Percentiles rank a stretch among this genome's conserved stretches.
Evolutionary conservation across 192 early-diverging fungal genomes (phyloP).

Genomic region (Coemansia sp.): DNA sequence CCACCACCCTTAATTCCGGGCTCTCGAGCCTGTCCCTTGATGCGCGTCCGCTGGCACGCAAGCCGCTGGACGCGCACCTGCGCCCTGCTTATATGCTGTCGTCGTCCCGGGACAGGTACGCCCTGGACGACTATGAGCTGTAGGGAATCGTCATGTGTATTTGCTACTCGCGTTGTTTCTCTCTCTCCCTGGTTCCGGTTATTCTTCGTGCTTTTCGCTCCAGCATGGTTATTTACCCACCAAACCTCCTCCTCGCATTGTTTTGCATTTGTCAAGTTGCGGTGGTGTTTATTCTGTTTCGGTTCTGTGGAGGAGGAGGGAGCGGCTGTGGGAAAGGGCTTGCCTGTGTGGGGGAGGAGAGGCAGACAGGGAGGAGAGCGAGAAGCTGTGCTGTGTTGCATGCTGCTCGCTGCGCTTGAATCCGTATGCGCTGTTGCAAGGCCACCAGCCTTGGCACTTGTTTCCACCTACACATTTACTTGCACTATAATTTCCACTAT

Average conservation of each 20-base stretch:
- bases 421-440: background rate
- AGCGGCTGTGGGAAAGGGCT: background rate
- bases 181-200: background rate
- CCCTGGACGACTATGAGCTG: conserved; percentile 38
- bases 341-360: no score
- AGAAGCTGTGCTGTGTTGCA: background rate
- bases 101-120: conserved; percentile 21
- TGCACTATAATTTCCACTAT: conserved; percentile 10
- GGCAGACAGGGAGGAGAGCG: background rate
- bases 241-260: no score
- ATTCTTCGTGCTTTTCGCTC: no score
- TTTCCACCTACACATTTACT: conserved; percentile 4
- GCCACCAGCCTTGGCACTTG: conserved; percentile 2
- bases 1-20: conserved; percentile 18
- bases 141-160: background rate
- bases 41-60: conserved; percentile 21
- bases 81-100: conserved; percentile 24
- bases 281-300: no score
- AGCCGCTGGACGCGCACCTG: conserved; percentile 17
- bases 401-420: no score
- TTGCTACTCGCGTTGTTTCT: background rate
- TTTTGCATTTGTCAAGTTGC: no score
- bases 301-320: background rate
- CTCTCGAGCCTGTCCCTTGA: background rate
- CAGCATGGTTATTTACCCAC: no score